Evolutionary conservation across 352 stramenopile species (phyloP).

Genomic region (Phytophthora boehmeriae): DNA sequence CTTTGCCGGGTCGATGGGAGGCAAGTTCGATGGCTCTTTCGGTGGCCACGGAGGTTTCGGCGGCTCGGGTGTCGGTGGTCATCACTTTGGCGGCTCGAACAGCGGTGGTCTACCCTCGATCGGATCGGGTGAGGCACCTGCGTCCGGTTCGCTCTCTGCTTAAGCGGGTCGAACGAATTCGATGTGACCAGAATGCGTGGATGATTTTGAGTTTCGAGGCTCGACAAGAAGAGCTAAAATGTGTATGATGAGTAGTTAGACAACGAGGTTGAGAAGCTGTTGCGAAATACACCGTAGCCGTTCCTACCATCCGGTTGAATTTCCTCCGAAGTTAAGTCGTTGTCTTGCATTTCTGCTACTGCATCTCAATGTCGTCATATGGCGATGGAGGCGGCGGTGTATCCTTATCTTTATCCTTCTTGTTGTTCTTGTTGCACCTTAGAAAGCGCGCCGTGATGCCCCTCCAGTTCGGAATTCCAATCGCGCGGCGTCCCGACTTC

Average conservation of each 20-base stretch:
- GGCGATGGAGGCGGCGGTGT: too few relatives aligned
- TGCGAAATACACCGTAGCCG: slow-evolving; percentile 4
- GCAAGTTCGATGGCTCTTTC: slow-evolving; percentile 14
- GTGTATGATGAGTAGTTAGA: slow-evolving; percentile 7
- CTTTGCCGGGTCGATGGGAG: neutral
- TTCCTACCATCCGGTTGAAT: neutral
- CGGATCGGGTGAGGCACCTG: slow-evolving; percentile 19
- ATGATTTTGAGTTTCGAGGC: slow-evolving; percentile 1
- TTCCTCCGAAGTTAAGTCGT: too few relatives aligned
- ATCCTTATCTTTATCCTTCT: too few relatives aligned
- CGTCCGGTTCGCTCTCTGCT: slow-evolving; percentile 8
- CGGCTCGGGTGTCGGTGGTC: slow-evolving; percentile 16
- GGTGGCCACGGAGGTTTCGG: slow-evolving; percentile 6
- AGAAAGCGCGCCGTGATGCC: slow-evolving; percentile 44
- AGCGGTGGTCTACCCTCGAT: slow-evolving; percentile 17
- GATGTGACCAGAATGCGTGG: slow-evolving; percentile 14
- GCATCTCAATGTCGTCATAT: too few relatives aligned
- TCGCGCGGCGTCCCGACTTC: slow-evolving; percentile 38
- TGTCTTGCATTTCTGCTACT: too few relatives aligned
- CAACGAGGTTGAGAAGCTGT: neutral
- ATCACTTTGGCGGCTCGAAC: slow-evolving; percentile 9
- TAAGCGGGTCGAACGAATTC: slow-evolving; percentile 3
- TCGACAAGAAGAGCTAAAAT: slow-evolving; percentile 19
- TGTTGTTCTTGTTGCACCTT: slow-evolving; percentile 26
- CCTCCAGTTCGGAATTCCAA: slow-evolving; percentile 56